Evolutionary conservation across 2,329 filamentous ascomycete species (phyloP), one percentile per base, ranked within the genome.

Genomic region (Berkeleyomyces rouxiae): DNA sequence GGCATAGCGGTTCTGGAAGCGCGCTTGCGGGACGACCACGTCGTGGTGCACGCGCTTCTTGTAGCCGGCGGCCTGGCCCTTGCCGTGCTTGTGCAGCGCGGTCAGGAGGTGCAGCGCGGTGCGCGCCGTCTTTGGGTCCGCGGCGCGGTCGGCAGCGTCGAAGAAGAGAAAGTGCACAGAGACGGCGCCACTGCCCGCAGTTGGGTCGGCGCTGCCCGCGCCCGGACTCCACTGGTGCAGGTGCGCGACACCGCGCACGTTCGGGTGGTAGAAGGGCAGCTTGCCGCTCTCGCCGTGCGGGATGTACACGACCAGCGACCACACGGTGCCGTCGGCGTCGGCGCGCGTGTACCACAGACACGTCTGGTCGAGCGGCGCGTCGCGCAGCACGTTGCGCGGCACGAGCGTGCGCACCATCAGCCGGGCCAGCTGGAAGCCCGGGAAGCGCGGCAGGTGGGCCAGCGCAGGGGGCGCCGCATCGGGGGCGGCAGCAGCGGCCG

Each of bases 221-320:
- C 70, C 31, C 70, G 69, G 11, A 71, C 78, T 70, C 79, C 81
- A 88, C 43, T 81, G 81, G 72, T 95, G 88, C 6, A 90, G 74
- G 67, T 93, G 91, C 4, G 85, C 89, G 33, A 96, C 78, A 10
- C 82, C 83, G 60, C 78, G 79, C 31, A 95, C 85, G 61, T 80
- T 78, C 31, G 92, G 92, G 70, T 96, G 91, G 72, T 96, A 97
- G 73, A 87, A 96, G 0, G 92, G 92, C 65, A 93, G 79, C 2
- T 86, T 80, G 11, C 80, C 77, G 9, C 79, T 74, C 1, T 75
- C 75, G 40, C 78, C 71, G 72, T 96, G 90, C 6, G 92, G 90
- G 4, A 87, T 77, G 71, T 95, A 96, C 42, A 95, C 72, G 13
- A 95, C 82, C 4, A 75, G 68, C 10, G 73, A 70, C 62, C 70